A percentile compares a stretch with the other conserved stretches of the same genome.
Conservation (phyloP, 129 eudicot species). For the Helianthus tuberosus region DNA sequence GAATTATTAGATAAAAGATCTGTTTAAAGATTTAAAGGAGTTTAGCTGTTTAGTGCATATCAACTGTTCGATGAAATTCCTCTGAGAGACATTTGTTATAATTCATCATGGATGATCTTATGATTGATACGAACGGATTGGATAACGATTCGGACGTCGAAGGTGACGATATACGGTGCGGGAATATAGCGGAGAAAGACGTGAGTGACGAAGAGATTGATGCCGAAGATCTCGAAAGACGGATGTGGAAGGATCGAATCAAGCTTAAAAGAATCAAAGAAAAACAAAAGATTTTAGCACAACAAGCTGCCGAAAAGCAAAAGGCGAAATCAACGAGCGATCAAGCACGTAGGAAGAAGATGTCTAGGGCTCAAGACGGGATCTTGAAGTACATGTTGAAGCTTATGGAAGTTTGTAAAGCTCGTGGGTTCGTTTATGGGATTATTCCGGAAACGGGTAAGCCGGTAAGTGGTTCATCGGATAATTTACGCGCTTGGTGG, state of each 20-base stretch:
- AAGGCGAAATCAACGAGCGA: conserved; percentile 62
- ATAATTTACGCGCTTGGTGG: conserved; percentile 97
- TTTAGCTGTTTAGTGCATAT: not conserved
- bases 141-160: conserved; percentile 68
- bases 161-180: conserved; percentile 70
- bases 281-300: conserved; percentile 66
- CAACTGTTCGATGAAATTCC: conserved; percentile 18
- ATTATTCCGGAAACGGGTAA: conserved; percentile 97
- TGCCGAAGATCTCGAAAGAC: conserved; percentile 65
- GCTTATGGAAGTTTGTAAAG: conserved; percentile 96
- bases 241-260: conserved; percentile 93
- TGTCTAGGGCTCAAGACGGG: conserved; percentile 95
- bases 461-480: conserved; percentile 92
- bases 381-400: conserved; percentile 93
- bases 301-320: conserved; percentile 72
- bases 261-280: conserved; percentile 78
- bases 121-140: conserved; percentile 39
- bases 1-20: not conserved
- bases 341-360: conserved; percentile 90
- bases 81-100: conserved; percentile 13
- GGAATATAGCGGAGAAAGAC: conserved; percentile 74
- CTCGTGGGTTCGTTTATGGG: conserved; percentile 93
- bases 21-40: not conserved
- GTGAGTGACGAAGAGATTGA: conserved; percentile 96
- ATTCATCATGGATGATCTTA: conserved; percentile 32